A percentile compares a stretch with the other conserved stretches of the same genome.
Evolutionary conservation across 2,329 filamentous ascomycete species (phyloP).

Genomic region (Tympanopsis confertula): DNA sequence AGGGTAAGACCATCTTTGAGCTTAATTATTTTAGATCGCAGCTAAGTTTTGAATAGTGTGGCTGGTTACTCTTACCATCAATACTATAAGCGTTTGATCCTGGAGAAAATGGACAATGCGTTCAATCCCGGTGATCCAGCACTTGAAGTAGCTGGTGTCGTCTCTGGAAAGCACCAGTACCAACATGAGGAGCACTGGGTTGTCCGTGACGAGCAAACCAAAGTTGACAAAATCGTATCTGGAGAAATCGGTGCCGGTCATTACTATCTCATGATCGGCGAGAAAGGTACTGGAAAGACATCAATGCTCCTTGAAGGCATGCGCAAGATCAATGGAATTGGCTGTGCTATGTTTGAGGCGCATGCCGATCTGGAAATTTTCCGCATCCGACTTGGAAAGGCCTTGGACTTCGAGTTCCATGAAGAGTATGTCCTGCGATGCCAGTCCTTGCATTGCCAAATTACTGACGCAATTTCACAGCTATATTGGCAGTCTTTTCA

Average conservation of each 20-base stretch:
- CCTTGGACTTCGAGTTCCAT: constrained; percentile 58
- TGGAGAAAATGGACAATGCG: constrained; percentile 62
- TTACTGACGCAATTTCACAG: not conserved
- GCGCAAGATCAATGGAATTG: constrained; percentile 53
- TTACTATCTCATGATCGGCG: constrained; percentile 57
- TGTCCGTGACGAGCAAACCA: constrained; percentile 45
- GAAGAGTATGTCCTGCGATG: constrained; percentile 21
- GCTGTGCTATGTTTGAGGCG: constrained; percentile 60
- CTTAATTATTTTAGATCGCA: not conserved
- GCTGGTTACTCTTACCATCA: constrained; percentile 20
- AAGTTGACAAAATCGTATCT: constrained; percentile 48
- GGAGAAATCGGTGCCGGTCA: constrained; percentile 41
- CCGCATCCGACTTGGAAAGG: constrained; percentile 59
- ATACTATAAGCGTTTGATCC: constrained; percentile 55
- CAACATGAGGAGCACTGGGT: constrained; percentile 35
- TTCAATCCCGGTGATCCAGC: constrained; percentile 59
- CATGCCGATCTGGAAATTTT: constrained; percentile 63
- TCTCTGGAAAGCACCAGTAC: constrained; percentile 19
- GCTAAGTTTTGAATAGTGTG: constrained; percentile 4
- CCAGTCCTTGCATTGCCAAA: not conserved
- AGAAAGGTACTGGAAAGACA: constrained; percentile 63
- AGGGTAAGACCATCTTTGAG: not conserved
- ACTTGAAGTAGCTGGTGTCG: constrained; percentile 41
- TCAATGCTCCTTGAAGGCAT: constrained; percentile 63
- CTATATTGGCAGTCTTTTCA: constrained; percentile 63